phyloP scores from a whole-genome alignment of 345 rosid genomes.

The Acer campestre region DNA sequence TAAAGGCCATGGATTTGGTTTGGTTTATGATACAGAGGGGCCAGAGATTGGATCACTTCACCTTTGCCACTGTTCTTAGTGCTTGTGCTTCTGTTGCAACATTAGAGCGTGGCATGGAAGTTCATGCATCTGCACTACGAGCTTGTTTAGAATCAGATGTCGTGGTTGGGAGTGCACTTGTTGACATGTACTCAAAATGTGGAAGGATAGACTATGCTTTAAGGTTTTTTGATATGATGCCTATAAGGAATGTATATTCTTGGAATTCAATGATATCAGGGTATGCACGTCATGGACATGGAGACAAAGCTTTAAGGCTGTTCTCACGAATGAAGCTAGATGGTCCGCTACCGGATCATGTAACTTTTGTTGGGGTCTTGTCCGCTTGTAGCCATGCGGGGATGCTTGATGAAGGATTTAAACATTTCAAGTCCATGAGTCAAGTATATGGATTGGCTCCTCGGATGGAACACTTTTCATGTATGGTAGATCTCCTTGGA shows the following conservation, averaged over 20 bases:
- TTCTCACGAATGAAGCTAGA: conserved; percentile 65
- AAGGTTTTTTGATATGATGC: conserved; percentile 70
- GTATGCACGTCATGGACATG: conserved; percentile 86
- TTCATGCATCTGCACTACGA: conserved; percentile 80
- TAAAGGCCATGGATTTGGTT: conserved; percentile 80
- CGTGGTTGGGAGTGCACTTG: conserved; percentile 87
- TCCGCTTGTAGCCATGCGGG: conserved; percentile 96
- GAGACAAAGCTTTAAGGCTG: conserved; percentile 64
- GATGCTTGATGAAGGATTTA: conserved; percentile 72
- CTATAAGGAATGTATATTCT: conserved; percentile 73
- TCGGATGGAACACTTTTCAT: conserved; percentile 78
- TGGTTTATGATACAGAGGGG: conserved; percentile 80
- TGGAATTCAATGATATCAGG: conserved; percentile 98
- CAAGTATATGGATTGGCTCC: conserved; percentile 59
- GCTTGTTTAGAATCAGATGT: conserved; percentile 79
- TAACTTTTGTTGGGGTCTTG: conserved; percentile 89
- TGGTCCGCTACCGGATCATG: conserved; percentile 76
- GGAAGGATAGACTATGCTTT: conserved; percentile 92
- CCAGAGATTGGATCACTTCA: conserved; percentile 69
- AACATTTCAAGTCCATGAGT: conserved; percentile 73
- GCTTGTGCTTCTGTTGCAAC: conserved; percentile 95
- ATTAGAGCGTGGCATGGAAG: conserved; percentile 90
- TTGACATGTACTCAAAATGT: conserved; percentile 97
- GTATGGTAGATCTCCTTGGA: conserved; percentile 90
- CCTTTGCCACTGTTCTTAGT: conserved; percentile 92